Conservation (phyloP, 345 rosid genomes). For the Dovyalis caffra region DNA sequence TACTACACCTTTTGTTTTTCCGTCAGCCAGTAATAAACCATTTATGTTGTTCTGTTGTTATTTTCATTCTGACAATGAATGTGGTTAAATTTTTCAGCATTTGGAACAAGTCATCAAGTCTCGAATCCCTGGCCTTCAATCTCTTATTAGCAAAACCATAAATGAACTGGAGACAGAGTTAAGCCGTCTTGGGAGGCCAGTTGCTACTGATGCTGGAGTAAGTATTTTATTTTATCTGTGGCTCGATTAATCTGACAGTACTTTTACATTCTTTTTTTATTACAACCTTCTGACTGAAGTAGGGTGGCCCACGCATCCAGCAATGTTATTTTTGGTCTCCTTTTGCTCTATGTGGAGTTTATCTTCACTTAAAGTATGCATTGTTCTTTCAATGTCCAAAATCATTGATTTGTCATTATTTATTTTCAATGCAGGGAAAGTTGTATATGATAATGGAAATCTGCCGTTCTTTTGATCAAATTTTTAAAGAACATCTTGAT, state of each 20-base stretch:
- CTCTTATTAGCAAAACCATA: conserved; percentile 83
- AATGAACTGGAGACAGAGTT: conserved; percentile 78
- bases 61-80: not conserved
- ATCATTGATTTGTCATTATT: conserved; percentile 5
- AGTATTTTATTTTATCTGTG: conserved; percentile 26
- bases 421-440: conserved; percentile 61
- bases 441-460: conserved; percentile 92
- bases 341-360: not conserved
- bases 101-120: conserved; percentile 95
- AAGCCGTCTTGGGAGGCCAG: conserved; percentile 86
- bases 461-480: conserved; percentile 89
- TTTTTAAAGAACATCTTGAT: conserved; percentile 91
- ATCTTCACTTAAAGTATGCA: not conserved
- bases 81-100: conserved; percentile 60
- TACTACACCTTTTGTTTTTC: too few species aligned
- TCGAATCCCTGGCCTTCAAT: conserved; percentile 86
- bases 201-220: conserved; percentile 93
- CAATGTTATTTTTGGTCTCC: not conserved
- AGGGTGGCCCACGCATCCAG: not conserved
- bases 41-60: not conserved
- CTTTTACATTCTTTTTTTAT: not conserved
- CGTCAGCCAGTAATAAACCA: not conserved
- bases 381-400: not conserved
- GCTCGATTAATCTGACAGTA: not conserved
- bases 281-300: not conserved